Evolutionary conservation across 805 yeast genomes (phyloP).

Genomic region (Barnettozyma vustinii): DNA sequence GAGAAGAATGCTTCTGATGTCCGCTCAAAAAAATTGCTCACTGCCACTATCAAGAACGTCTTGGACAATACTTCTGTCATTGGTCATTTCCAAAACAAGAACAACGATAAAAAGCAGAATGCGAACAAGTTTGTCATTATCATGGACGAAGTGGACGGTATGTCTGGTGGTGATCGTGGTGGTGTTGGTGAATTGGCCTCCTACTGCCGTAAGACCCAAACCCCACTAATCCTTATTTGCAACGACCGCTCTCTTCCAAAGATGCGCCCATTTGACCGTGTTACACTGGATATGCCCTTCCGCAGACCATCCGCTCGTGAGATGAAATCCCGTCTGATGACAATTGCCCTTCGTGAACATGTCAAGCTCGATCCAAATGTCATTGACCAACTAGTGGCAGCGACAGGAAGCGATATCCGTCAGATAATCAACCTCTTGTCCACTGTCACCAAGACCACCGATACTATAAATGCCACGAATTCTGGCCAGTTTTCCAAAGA

Average conservation of each 20-base stretch:
- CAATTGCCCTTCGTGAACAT: conserved; percentile 83
- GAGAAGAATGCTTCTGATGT: conserved; percentile 88
- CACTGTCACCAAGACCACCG: conserved; percentile 73
- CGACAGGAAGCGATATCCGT: conserved; percentile 87
- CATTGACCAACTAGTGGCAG: conserved; percentile 76
- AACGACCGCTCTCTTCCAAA: conserved; percentile 90
- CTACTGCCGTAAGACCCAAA: conserved; percentile 75
- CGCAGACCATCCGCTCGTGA: conserved; percentile 83
- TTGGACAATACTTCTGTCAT: conserved; percentile 77
- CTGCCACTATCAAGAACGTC: conserved; percentile 61
- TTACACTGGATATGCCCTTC: conserved; percentile 74
- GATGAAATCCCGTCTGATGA: conserved; percentile 77
- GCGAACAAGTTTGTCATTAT: conserved; percentile 69
- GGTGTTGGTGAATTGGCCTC: conserved; percentile 94
- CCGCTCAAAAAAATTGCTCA: conserved; percentile 73
- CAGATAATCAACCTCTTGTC: conserved; percentile 89
- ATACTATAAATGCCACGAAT: conserved; percentile 54
- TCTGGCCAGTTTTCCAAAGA: conserved; percentile 55
- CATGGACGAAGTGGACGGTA: conserved; percentile 99
- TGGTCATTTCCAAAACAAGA: conserved; percentile 55
- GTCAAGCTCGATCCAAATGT: conserved; percentile 74
- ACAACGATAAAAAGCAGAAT: conserved; percentile 26
- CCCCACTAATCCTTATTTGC: conserved; percentile 90
- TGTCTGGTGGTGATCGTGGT: conserved; percentile 98
- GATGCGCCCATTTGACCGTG: conserved; percentile 92